Conservation (phyloP, 2,329 filamentous ascomycete genomes). For the Fusarium sp. region DNA sequence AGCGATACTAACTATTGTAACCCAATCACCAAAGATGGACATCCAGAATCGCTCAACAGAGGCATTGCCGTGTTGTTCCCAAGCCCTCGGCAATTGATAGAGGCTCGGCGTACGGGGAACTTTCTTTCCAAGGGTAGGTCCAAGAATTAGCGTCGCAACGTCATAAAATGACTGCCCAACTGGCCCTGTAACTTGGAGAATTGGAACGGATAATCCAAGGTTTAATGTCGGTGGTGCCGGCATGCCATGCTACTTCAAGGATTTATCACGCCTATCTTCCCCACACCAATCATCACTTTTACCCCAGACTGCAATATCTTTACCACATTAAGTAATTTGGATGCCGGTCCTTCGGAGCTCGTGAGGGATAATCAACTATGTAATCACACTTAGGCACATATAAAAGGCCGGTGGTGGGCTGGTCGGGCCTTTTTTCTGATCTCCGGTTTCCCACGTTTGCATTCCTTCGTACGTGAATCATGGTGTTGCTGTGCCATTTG, state of each 20-base stretch:
- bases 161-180: no score
- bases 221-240: neutral
- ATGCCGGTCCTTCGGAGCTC: neutral
- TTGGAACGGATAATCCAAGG: no score
- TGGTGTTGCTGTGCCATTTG: slow-evolving; percentile 8
- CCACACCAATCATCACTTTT: slow-evolving; percentile 13
- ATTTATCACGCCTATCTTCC: slow-evolving; percentile 8
- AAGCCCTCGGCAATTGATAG: no score
- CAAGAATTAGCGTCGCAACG: no score
- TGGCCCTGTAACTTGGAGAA: no score
- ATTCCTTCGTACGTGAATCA: neutral
- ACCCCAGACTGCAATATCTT: slow-evolving; percentile 13
- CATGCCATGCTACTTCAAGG: neutral
- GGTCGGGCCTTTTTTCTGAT: slow-evolving; percentile 10
- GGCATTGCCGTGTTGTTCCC: no score
- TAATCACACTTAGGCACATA: neutral
- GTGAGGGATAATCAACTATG: neutral
- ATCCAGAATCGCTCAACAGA: no score
- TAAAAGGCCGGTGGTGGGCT: slow-evolving; percentile 6
- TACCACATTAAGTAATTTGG: slow-evolving; percentile 6
- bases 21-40: no score
- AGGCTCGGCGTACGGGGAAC: no score
- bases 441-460: neutral
- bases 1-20: no score
- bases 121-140: no score